These are phyloP conservation scores for Naganishia vishniacii DNA, from an alignment of 768 basidiomycete species.

Conservation along the genomic window DNA sequence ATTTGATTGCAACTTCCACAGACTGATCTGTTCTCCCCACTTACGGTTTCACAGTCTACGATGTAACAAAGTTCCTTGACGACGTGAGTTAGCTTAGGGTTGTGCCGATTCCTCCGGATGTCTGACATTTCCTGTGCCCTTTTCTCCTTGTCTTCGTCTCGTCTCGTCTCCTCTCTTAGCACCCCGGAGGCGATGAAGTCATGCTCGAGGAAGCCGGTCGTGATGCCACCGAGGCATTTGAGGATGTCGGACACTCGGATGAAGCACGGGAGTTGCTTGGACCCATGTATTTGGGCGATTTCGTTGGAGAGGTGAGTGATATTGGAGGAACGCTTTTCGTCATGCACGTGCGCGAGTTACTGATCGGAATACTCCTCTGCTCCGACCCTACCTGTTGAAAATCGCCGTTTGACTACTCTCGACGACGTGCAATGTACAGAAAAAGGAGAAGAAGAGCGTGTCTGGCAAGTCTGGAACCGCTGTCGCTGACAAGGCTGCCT, in stretches of 20 bases:
- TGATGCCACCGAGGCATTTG: slow-evolving; percentile 96
- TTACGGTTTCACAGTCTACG: slow-evolving; percentile 78
- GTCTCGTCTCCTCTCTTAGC: slow-evolving; percentile 53
- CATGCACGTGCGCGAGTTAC: too few species aligned
- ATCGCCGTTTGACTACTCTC: too few species aligned
- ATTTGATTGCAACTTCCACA: not conserved
- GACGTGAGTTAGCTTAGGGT: slow-evolving; percentile 58
- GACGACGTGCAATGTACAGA: not conserved
- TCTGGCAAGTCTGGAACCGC: slow-evolving; percentile 4
- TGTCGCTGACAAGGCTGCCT: slow-evolving; percentile 19
- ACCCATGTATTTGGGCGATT: slow-evolving; percentile 72
- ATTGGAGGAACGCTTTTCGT: not conserved
- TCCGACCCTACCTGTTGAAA: too few species aligned
- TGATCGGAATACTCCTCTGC: too few species aligned
- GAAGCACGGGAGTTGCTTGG: slow-evolving; percentile 83
- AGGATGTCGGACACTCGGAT: slow-evolving; percentile 98
- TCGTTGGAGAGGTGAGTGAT: slow-evolving; percentile 58
- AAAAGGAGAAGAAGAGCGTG: slow-evolving; percentile 29
- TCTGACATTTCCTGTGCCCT: slow-evolving; percentile 2
- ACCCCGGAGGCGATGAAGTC: slow-evolving; percentile 98
- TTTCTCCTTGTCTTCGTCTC: not conserved
- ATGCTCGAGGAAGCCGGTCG: slow-evolving; percentile 84
- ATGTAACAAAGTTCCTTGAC: slow-evolving; percentile 88
- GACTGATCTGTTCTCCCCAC: slow-evolving; percentile 29
- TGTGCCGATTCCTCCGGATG: not conserved